Conservation (phyloP, 305 asterid species). For the Fraxinus platypoda region DNA sequence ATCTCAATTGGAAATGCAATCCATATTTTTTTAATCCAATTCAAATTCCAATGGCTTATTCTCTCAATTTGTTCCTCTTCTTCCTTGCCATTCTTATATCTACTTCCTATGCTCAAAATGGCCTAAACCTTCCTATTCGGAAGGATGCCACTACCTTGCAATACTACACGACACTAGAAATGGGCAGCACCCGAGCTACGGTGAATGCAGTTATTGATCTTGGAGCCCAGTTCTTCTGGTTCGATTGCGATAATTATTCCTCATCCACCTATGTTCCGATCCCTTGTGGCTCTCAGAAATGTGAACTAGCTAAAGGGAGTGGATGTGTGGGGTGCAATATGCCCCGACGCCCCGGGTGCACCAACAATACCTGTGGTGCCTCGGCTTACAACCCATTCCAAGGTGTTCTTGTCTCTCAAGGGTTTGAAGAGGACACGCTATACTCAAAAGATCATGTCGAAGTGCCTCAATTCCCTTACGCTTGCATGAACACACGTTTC, state of each 20-base stretch:
- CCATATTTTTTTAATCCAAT: background rate
- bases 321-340: conserved; percentile 41
- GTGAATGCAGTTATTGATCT: conserved; percentile 34
- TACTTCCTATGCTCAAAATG: conserved; percentile 24
- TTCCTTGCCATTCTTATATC: conserved; percentile 9
- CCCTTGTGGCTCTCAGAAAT: conserved; percentile 30
- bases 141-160: conserved; percentile 36
- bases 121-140: conserved; percentile 27
- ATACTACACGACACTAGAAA: conserved; percentile 32
- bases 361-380: conserved; percentile 36
- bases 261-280: conserved; percentile 37
- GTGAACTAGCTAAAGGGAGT: conserved; percentile 16
- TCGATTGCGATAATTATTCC: conserved; percentile 34
- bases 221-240: conserved; percentile 36
- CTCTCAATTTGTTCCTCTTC: background rate
- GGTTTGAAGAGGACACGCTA: conserved; percentile 30
- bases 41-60: conserved; percentile 8
- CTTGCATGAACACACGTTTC: conserved; percentile 27
- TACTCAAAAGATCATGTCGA: background rate
- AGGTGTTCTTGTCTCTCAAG: conserved; percentile 21
- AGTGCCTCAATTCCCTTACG: conserved; percentile 15
- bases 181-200: conserved; percentile 39
- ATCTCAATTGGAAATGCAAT: background rate
- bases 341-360: conserved; percentile 45
- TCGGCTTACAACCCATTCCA: conserved; percentile 33